Conservation (phyloP, 139 green algal species). For the Dunaliella primolecta region DNA sequence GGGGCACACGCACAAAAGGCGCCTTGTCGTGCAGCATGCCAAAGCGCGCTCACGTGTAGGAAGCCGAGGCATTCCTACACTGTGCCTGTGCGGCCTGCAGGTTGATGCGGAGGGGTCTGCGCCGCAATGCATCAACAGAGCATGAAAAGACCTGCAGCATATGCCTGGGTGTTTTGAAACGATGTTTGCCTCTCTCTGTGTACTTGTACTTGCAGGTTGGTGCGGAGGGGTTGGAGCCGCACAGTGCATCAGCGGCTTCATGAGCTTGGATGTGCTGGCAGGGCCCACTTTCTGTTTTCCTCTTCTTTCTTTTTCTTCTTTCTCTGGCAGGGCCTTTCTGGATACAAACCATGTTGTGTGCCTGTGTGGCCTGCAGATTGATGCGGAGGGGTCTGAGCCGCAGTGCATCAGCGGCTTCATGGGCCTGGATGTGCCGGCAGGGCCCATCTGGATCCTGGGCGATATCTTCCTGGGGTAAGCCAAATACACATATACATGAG, state of each 20-base stretch:
- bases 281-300: conserved; percentile 94
- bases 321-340: neutral
- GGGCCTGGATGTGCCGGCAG: conserved; percentile 85
- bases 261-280: conserved; percentile 85
- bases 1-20: too few relatives aligned
- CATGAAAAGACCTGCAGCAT: conserved; percentile 95
- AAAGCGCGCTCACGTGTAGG: neutral
- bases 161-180: conserved; percentile 91
- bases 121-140: conserved; percentile 90
- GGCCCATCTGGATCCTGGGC: conserved; percentile 96
- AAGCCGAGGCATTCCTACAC: too few relatives aligned
- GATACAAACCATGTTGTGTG: neutral
- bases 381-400: conserved; percentile 45
- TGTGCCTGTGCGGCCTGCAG: neutral
- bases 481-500: too few relatives aligned
- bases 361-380: conserved; percentile 9
- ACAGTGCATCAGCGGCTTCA: conserved; percentile 96
- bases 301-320: neutral
- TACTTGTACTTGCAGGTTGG: conserved; percentile 18
- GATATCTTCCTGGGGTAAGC: conserved; percentile 87
- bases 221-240: conserved; percentile 43
- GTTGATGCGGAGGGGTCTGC: conserved; percentile 45
- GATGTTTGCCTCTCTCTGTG: conserved; percentile 93
- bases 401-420: conserved; percentile 97
- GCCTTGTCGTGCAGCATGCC: too few relatives aligned